phyloP scores from a whole-genome alignment of 345 rosid species.

The Citrus sinensis region DNA sequence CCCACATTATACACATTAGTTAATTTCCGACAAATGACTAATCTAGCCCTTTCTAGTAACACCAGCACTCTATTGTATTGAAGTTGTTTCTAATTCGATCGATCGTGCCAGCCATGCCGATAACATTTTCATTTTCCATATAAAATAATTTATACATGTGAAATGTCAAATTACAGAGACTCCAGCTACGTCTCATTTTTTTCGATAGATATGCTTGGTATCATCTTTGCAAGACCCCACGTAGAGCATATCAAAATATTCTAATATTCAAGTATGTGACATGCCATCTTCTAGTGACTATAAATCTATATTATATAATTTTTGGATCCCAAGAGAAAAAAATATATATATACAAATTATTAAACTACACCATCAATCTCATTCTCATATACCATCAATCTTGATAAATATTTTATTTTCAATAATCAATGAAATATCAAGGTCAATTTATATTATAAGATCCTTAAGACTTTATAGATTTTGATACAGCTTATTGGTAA shows the following conservation, averaged over 20 bases:
- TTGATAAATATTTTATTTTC: background rate
- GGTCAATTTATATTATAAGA: background rate
- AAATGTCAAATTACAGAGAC: background rate
- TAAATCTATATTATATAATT: background rate
- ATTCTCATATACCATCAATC: background rate
- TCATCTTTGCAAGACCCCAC: background rate
- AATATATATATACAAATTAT: too few relatives aligned
- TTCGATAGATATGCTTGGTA: background rate
- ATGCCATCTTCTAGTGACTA: background rate
- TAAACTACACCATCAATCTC: background rate
- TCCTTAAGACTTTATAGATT: background rate
- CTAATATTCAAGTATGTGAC: background rate
- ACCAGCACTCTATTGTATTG: background rate
- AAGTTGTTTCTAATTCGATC: background rate
- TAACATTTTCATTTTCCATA: background rate
- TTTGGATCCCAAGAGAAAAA: background rate
- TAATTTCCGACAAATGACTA: background rate
- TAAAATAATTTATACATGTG: background rate
- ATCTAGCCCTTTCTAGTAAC: background rate
- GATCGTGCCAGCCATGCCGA: background rate
- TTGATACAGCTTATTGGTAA: background rate
- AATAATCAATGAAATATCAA: background rate
- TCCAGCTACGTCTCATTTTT: background rate
- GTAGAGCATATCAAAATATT: background rate
- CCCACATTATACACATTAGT: background rate